These are phyloP conservation scores for Exophiala bonariae DNA, from an alignment of 2,329 filamentous ascomycete genomes.

Conservation along the genomic window DNA sequence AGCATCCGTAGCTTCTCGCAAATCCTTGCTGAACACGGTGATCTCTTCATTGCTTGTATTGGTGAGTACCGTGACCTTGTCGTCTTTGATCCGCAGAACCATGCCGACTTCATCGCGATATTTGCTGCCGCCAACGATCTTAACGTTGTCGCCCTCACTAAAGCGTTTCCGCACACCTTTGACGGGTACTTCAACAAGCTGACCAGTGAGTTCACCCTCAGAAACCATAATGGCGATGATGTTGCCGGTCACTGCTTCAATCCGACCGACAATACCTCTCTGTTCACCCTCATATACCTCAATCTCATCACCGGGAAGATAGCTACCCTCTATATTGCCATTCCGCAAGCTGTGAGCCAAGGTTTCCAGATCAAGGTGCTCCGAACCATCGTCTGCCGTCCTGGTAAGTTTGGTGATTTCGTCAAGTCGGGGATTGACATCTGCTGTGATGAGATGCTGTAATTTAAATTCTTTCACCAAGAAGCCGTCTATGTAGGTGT, in stretches of 20 bases:
- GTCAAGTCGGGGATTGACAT: conserved; percentile 90
- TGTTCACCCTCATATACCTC: conserved; percentile 97
- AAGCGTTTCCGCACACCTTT: conserved; percentile 93
- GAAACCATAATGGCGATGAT: conserved; percentile 87
- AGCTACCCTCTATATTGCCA: conserved; percentile 76
- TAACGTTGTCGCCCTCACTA: conserved; percentile 92
- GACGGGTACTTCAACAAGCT: conserved; percentile 87
- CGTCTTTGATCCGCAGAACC: conserved; percentile 90
- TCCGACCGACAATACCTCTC: conserved; percentile 82
- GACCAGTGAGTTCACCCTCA: conserved; percentile 77
- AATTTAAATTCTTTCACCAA: conserved; percentile 92
- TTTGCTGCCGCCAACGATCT: conserved; percentile 93
- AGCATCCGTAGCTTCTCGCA: conserved; percentile 89
- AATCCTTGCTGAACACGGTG: conserved; percentile 95
- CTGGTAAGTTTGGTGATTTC: conserved; percentile 94
- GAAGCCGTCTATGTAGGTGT: conserved; percentile 91
- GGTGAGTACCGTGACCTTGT: conserved; percentile 87
- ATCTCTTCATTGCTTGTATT: conserved; percentile 93
- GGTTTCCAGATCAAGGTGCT: conserved; percentile 88
- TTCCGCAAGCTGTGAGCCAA: conserved; percentile 88
- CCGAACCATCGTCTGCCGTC: conserved; percentile 84
- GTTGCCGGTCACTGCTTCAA: conserved; percentile 81
- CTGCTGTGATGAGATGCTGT: conserved; percentile 77
- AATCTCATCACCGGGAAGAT: conserved; percentile 91
- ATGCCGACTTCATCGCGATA: conserved; percentile 96